Percentiles rank a stretch among this genome's conserved stretches.
Evolutionary conservation across 2,329 filamentous ascomycete species (phyloP).

Genomic region (Penicillium vulpinum): DNA sequence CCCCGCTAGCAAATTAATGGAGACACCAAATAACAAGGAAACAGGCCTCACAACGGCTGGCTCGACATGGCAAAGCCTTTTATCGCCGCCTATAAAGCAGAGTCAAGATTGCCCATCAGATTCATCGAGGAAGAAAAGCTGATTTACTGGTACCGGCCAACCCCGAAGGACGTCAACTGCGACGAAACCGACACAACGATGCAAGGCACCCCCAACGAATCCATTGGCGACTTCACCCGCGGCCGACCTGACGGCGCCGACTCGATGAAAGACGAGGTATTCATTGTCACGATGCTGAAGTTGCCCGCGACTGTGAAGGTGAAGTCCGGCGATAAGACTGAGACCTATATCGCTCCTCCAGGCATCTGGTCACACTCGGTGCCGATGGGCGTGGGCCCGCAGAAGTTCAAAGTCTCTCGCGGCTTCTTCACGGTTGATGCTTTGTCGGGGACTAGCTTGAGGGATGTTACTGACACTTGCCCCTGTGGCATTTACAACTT

Average conservation of each 20-base stretch:
- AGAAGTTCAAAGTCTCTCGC: conserved; percentile 51
- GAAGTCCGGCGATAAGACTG: conserved; percentile 47
- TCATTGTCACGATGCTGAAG: conserved; percentile 55
- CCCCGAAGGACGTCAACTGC: conserved; percentile 49
- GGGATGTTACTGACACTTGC: conserved; percentile 52
- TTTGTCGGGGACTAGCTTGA: conserved; percentile 51
- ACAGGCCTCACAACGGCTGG: conserved; percentile 54
- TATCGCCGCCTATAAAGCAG: conserved; percentile 55
- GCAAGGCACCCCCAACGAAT: conserved; percentile 44
- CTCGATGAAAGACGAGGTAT: conserved; percentile 52
- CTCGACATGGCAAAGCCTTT: conserved; percentile 56
- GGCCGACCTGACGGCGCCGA: conserved; percentile 55
- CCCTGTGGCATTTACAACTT: conserved; percentile 57
- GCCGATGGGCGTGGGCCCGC: conserved; percentile 50
- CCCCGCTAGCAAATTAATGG: no score
- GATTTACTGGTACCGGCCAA: conserved; percentile 59
- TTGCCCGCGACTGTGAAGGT: conserved; percentile 48
- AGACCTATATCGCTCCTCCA: conserved; percentile 49
- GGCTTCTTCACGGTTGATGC: conserved; percentile 37
- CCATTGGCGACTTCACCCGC: conserved; percentile 54
- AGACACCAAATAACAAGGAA: conserved; percentile 1
- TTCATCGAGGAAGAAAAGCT: conserved; percentile 53
- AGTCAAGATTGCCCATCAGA: conserved; percentile 31
- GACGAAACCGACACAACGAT: conserved; percentile 55
- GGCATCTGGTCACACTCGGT: conserved; percentile 49